A percentile compares a stretch with the other conserved stretches of the same genome.
phyloP scores from a whole-genome alignment of 1,139 yeast genomes.

The Suhomyces atakaporum region DNA sequence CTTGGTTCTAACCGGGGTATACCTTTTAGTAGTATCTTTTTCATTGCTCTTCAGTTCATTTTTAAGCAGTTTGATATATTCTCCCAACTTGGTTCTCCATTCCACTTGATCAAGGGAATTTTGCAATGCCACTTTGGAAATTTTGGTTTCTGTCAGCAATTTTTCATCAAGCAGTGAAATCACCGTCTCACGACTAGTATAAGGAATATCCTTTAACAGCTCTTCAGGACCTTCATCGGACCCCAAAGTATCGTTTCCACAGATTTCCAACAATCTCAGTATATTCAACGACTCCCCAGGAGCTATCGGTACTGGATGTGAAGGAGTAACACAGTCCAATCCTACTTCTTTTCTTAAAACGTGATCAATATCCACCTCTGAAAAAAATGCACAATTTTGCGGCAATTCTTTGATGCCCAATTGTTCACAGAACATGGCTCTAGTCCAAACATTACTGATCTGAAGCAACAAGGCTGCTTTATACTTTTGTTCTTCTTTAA shows the following conservation, averaged over 20 bases:
- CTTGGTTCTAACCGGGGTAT: too few relatives aligned
- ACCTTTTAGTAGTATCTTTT: constrained; percentile 7
- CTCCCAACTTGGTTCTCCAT: constrained; percentile 28
- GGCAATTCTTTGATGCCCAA: constrained; percentile 89
- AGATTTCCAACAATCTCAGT: constrained; percentile 44
- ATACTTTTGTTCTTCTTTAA: constrained; percentile 69
- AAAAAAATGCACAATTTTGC: constrained; percentile 92
- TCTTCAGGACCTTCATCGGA: constrained; percentile 1
- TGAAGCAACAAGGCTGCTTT: constrained; percentile 82
- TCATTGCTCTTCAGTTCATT: constrained; percentile 6
- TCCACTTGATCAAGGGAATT: constrained; percentile 27
- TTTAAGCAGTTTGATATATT: constrained; percentile 18
- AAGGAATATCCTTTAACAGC: constrained; percentile 16
- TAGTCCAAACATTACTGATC: constrained; percentile 90
- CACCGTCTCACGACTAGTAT: constrained; percentile 25
- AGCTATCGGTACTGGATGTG: constrained; percentile 69
- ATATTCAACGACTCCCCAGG: constrained; percentile 82
- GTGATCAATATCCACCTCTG: constrained; percentile 88
- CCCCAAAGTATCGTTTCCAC: constrained; percentile 15
- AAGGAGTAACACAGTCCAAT: constrained; percentile 87
- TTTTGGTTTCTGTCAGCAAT: constrained; percentile 17
- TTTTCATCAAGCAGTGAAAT: constrained; percentile 28
- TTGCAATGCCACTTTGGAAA: constrained; percentile 33
- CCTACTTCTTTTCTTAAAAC: constrained; percentile 88
- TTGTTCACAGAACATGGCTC: constrained; percentile 94